Conservation (phyloP, 768 basidiomycete genomes). For the Lactarius tabidus region DNA sequence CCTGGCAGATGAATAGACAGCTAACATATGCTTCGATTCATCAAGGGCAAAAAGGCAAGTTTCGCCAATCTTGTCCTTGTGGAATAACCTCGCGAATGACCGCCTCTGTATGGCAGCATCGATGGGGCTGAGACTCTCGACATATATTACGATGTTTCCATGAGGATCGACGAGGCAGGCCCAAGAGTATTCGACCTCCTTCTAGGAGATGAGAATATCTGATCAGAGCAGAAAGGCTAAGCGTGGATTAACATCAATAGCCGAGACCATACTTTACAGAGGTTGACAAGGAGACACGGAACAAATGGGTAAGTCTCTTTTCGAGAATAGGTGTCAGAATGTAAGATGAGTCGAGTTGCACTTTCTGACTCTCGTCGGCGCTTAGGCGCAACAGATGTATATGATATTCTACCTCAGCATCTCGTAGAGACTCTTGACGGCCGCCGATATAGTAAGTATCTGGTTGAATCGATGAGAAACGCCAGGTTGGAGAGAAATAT, state of each 20-base stretch:
- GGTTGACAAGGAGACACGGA: not conserved
- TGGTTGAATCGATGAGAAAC: not conserved
- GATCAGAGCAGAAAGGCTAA: too few relatives aligned
- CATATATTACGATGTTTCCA: slow-evolving; percentile 1
- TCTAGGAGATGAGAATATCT: slow-evolving; percentile 6
- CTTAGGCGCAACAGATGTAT: not conserved
- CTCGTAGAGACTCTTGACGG: not conserved
- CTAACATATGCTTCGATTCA: slow-evolving; percentile 46
- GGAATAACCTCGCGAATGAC: slow-evolving; percentile 27
- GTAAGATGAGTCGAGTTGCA: slow-evolving; percentile 8
- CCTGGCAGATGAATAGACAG: slow-evolving; percentile 42
- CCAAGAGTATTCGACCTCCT: too few relatives aligned
- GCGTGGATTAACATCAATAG: too few relatives aligned
- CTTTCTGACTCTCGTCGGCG: slow-evolving; percentile 2
- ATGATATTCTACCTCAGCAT: not conserved
- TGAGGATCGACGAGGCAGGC: not conserved
- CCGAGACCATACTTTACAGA: not conserved
- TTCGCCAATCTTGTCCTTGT: slow-evolving; percentile 48
- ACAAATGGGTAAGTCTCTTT: too few relatives aligned
- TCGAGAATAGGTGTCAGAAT: slow-evolving; percentile 1
- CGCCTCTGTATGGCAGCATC: not conserved
- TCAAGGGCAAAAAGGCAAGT: too few relatives aligned
- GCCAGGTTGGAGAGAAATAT: too few relatives aligned
- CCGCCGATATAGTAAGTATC: too few relatives aligned
- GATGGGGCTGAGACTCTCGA: not conserved